phyloP scores from a whole-genome alignment of 1,139 yeast species.

The Saccharomyces hybrid region DNA sequence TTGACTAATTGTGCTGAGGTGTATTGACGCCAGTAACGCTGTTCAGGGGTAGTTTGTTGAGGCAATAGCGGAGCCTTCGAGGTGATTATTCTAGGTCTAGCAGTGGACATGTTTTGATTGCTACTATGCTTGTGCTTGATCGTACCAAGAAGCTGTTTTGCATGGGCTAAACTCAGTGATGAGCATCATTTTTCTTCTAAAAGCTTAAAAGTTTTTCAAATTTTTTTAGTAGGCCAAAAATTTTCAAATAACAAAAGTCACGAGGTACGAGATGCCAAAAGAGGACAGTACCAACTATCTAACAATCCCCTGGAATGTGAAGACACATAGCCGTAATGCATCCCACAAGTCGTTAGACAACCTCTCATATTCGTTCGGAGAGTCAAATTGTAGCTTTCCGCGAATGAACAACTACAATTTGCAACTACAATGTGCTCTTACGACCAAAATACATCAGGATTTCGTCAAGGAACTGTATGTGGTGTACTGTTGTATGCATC shows the following conservation, averaged over 20 bases:
- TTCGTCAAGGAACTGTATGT: not conserved
- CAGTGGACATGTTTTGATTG: constrained; percentile 59
- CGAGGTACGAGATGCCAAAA: not conserved
- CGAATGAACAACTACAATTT: no score
- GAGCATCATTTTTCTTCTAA: not conserved
- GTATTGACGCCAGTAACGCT: constrained; percentile 82
- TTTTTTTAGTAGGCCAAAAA: constrained; percentile 4
- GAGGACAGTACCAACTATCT: not conserved
- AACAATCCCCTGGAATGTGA: not conserved
- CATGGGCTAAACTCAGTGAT: not conserved
- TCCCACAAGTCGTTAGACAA: not conserved
- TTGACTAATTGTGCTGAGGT: constrained; percentile 78
- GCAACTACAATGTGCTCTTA: no score
- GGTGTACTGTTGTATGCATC: not conserved
- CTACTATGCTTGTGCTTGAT: not conserved
- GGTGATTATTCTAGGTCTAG: constrained; percentile 59
- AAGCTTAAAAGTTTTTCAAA: not conserved
- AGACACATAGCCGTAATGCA: not conserved
- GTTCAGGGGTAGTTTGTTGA: constrained; percentile 84
- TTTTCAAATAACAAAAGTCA: not conserved
- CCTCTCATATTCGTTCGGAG: no score
- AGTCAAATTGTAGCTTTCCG: no score
- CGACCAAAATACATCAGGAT: no score
- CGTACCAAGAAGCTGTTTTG: not conserved
- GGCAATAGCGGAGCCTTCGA: constrained; percentile 72